phyloP scores from a whole-genome alignment of 805 yeast species.

The Ogataea zsoltii region DNA sequence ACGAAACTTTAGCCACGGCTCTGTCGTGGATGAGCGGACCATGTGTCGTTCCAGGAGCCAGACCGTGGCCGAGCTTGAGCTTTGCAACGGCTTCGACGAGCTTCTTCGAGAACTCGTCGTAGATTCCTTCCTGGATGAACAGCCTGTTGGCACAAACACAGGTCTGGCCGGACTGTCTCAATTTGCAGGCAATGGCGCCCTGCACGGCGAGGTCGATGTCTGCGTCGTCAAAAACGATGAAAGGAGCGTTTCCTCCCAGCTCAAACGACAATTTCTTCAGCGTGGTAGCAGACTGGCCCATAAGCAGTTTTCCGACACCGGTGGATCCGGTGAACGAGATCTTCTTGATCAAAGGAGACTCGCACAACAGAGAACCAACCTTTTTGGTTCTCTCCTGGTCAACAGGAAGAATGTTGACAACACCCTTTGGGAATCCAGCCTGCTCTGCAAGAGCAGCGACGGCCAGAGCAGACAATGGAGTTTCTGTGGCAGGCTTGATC shows the following conservation, averaged over 20 bases:
- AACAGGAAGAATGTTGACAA: conserved; percentile 62
- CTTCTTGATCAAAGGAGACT: conserved; percentile 57
- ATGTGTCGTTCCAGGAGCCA: conserved; percentile 59
- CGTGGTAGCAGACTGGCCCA: conserved; percentile 60
- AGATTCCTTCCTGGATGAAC: conserved; percentile 62
- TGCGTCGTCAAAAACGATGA: conserved; percentile 73
- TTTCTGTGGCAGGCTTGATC: conserved; percentile 74
- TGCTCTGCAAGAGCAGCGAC: conserved; percentile 57
- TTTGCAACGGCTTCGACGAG: conserved; percentile 47
- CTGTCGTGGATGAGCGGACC: conserved; percentile 73
- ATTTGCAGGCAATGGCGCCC: conserved; percentile 66
- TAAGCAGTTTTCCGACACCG: conserved; percentile 64
- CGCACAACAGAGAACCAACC: conserved; percentile 60
- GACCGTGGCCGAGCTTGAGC: conserved; percentile 63
- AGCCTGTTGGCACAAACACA: conserved; percentile 80
- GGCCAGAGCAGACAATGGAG: conserved; percentile 74
- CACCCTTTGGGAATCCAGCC: conserved; percentile 76
- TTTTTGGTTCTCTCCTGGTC: conserved; percentile 39
- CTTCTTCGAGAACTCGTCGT: conserved; percentile 57
- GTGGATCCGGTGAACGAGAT: conserved; percentile 82
- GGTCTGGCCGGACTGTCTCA: conserved; percentile 78
- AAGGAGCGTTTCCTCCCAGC: conserved; percentile 82
- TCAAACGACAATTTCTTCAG: conserved; percentile 73
- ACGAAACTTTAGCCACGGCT: conserved; percentile 60
- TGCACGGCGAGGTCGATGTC: conserved; percentile 64